These are phyloP conservation scores for Pontederia crassipes DNA, from an alignment of 176 grass and related monocot species.

Conservation along the genomic window DNA sequence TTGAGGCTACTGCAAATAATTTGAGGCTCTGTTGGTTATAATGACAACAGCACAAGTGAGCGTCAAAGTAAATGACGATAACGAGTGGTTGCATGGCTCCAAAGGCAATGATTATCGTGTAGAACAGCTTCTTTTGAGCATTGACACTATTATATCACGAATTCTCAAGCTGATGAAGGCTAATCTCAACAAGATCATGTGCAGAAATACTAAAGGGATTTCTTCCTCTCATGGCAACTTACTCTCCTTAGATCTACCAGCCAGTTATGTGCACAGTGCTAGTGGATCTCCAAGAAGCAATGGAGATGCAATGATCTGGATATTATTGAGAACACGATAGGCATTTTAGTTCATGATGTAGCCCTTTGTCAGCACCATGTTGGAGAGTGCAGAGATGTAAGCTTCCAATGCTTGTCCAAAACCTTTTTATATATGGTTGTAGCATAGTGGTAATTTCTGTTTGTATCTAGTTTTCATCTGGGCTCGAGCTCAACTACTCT, in stretches of 20 bases:
- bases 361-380: slow-evolving; percentile 29
- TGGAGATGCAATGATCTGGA: slow-evolving; percentile 43
- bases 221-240: slow-evolving; percentile 30
- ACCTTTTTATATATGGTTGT: too few species aligned
- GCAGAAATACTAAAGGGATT: slow-evolving; percentile 35
- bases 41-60: too few species aligned
- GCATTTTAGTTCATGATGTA: slow-evolving; percentile 36
- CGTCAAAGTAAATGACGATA: too few species aligned
- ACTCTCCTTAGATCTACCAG: slow-evolving; percentile 1
- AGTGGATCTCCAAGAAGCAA: slow-evolving; percentile 55
- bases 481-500: too few species aligned
- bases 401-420: not conserved
- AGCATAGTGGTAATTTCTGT: too few species aligned
- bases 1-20: too few species aligned
- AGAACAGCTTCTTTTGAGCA: slow-evolving; percentile 70
- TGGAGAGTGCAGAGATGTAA: slow-evolving; percentile 34
- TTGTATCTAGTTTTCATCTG: too few species aligned
- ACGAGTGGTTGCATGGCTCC: slow-evolving; percentile 24
- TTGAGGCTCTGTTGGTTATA: too few species aligned
- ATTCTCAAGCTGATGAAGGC: slow-evolving; percentile 56
- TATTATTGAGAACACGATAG: slow-evolving; percentile 57
- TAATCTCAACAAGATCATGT: slow-evolving; percentile 39
- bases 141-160: slow-evolving; percentile 56
- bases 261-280: slow-evolving; percentile 41
- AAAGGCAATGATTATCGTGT: slow-evolving; percentile 43